Conservation (phyloP, 305 asterid genomes). For the Solanum hybrid region DNA sequence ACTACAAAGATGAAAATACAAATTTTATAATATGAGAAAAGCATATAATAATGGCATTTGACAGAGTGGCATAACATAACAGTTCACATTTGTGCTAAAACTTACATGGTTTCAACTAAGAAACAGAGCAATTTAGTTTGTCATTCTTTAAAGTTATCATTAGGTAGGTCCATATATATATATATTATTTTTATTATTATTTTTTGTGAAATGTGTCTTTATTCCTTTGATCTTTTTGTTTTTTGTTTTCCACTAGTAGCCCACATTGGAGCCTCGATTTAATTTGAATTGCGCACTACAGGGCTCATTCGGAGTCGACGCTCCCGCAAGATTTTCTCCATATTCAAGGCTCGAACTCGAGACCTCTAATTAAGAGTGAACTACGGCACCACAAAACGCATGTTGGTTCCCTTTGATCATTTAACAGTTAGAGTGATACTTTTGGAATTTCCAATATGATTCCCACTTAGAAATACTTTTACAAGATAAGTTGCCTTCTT, state of each 20-base stretch:
- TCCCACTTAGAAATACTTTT: not conserved
- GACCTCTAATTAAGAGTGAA: not conserved
- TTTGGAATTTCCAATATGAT: not conserved
- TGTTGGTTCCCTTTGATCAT: not conserved
- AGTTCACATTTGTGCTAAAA: not conserved
- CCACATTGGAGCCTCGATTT: too few species aligned
- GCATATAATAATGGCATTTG: not conserved
- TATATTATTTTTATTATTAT: too few species aligned
- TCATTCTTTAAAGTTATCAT: not conserved
- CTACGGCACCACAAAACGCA: not conserved
- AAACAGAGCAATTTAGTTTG: not conserved
- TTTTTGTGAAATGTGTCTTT: not conserved
- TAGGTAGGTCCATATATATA: not conserved
- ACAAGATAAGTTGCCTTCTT: not conserved
- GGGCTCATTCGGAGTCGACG: fast-evolving
- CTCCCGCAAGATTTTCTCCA: fast-evolving
- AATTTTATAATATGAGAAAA: not conserved
- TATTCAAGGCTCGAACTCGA: not conserved
- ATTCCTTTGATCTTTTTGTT: not conserved
- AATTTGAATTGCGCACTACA: fast-evolving
- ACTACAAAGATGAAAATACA: not conserved
- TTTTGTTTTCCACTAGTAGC: not conserved
- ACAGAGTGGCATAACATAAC: not conserved
- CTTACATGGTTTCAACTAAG: not conserved
- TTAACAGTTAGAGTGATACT: not conserved